Conservation (phyloP, 2,329 filamentous ascomycete species). For the Xylariales sp. region DNA sequence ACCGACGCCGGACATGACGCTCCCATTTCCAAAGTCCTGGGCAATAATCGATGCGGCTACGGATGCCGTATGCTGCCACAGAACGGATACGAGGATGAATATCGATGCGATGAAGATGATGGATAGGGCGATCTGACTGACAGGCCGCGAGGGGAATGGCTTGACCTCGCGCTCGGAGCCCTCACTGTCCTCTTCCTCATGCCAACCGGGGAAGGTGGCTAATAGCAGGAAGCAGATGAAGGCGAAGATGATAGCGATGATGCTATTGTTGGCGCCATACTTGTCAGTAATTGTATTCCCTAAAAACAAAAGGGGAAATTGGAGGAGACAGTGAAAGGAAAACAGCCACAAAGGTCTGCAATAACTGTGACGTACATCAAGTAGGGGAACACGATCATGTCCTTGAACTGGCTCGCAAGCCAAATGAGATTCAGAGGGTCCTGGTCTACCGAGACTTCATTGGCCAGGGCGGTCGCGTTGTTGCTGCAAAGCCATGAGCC, state of each 20-base stretch:
- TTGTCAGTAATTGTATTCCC: too few species aligned
- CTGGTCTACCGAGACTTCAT: conserved; percentile 84
- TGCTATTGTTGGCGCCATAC: too few species aligned
- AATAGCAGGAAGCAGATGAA: conserved; percentile 94
- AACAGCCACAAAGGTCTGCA: too few species aligned
- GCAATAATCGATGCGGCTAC: conserved; percentile 92
- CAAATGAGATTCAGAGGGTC: conserved; percentile 96
- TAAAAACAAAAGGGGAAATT: too few species aligned
- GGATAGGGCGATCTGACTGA: conserved; percentile 87
- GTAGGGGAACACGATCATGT: conserved; percentile 97
- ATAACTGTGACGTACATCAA: conserved; percentile 74
- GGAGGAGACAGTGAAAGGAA: too few species aligned
- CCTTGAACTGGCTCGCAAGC: conserved; percentile 95
- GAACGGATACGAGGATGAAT: conserved; percentile 67
- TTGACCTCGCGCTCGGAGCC: conserved; percentile 89
- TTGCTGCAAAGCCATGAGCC: conserved; percentile 94
- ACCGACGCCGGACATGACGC: conserved; percentile 26
- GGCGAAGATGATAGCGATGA: conserved; percentile 95
- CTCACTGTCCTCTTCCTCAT: conserved; percentile 77
- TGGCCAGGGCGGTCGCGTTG: conserved; percentile 89
- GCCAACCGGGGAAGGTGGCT: conserved; percentile 96
- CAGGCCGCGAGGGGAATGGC: conserved; percentile 86
- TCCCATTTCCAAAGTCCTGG: conserved; percentile 30
- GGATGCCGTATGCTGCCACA: conserved; percentile 94
- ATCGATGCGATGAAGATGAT: conserved; percentile 80